Evolutionary conservation across 352 stramenopile species (phyloP), one percentile per base, ranked within the genome.

Genomic region (Globisporangium radiosum): DNA sequence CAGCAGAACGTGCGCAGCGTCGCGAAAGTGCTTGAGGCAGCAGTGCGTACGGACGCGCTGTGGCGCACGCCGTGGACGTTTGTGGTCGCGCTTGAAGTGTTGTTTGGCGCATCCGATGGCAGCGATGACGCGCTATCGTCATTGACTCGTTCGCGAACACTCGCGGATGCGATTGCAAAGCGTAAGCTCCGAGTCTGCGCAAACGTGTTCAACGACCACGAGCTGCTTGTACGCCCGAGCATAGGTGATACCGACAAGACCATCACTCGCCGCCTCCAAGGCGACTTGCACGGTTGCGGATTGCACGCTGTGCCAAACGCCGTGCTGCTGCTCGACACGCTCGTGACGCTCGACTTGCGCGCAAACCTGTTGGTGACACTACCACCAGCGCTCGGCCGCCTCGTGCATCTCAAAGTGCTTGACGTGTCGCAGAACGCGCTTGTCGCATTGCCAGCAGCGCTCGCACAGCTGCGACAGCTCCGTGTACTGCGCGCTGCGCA

Each of bases 341-440:
- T 87, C 33, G 19, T 65, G 56, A 64, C 59, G 42, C 63, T 91
- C 49, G 60, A 87, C 61, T 40, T 91, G 15, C 76, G 69, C 39
- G 57, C 69, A 19, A 91, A 91, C 50, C 54, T 74, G 9, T 59
- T 88, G 13, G 64, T 72, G 8, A 64, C 81, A 10, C 52, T 91
- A 13, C 78, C 81, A 0, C 58, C 50, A 3, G 56, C 62, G 1
- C 66, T 91, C 38, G 57, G 53, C 19, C 61, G 58, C 0, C 59
- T 90, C 36, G 57, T 59, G 6, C 68, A 70, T 33, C 63, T 91
- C 0, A 38, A 68, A 52, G 50, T 72, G 54, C 66, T 91, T 11
- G 64, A 84, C 52, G 57, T 77, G n/a, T 85, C 81, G 33, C 70
- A 85, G 53, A 91, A 91, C 43, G 62, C 75, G 6, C 60, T 91